phyloP scores from a whole-genome alignment of 371 early-diverging fungal genomes.

The Funneliformis caledonium region DNA sequence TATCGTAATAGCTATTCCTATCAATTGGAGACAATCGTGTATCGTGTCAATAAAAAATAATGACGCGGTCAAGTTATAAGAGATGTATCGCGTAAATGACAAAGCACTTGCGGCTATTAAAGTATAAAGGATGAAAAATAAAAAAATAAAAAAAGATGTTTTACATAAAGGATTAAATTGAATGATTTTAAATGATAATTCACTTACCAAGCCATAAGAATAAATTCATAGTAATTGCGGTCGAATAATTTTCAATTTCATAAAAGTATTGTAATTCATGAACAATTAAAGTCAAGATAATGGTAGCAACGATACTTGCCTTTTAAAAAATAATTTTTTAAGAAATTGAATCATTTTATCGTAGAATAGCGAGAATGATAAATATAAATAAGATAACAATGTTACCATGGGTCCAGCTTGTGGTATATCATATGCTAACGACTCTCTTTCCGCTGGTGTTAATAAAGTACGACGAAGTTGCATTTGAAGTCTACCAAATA shows the following conservation, averaged over 20 bases:
- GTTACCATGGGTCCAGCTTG: slow-evolving; percentile 14
- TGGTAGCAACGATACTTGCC: slow-evolving; percentile 1
- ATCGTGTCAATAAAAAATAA: slow-evolving; percentile 25
- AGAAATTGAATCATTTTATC: background rate
- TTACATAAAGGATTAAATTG: background rate
- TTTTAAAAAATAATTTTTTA: background rate
- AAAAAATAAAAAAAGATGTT: too few species aligned
- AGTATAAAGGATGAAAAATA: background rate
- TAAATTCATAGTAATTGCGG: background rate
- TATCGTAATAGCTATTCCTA: background rate
- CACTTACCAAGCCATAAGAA: slow-evolving; percentile 25
- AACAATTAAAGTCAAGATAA: slow-evolving; percentile 4
- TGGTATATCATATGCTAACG: slow-evolving; percentile 16
- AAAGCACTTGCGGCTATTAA: slow-evolving; percentile 5
- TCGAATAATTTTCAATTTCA: slow-evolving; percentile 6
- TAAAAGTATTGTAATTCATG: background rate
- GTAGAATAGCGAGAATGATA: background rate
- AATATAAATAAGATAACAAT: background rate
- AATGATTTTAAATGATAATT: background rate
- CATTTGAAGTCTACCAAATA: slow-evolving; percentile 31
- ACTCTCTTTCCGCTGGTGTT: slow-evolving; percentile 9
- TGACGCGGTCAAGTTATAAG: slow-evolving; percentile 1
- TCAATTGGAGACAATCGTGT: slow-evolving; percentile 10
- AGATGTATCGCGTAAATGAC: slow-evolving; percentile 15
- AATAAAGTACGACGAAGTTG: background rate